phyloP scores from a whole-genome alignment of 331 rosid genomes.

The Acacia pycnantha region DNA sequence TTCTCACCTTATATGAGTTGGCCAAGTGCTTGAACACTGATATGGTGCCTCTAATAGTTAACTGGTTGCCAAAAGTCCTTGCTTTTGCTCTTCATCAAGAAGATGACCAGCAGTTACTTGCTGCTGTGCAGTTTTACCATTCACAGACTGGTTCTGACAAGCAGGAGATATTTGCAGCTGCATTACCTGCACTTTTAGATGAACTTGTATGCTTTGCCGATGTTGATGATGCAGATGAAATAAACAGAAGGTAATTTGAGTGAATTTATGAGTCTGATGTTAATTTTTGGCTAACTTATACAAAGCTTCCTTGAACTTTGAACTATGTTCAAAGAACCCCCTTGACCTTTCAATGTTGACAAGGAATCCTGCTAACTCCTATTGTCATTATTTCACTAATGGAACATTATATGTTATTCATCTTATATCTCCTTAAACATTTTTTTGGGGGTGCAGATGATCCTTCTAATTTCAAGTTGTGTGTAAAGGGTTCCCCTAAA shows the following conservation, averaged over 20 bases:
- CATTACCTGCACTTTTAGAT: slow-evolving; percentile 81
- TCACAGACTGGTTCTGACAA: slow-evolving; percentile 65
- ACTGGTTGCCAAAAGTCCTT: slow-evolving; percentile 92
- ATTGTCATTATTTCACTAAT: background rate
- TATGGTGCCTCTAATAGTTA: slow-evolving; percentile 56
- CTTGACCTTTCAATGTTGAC: background rate
- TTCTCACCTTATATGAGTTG: slow-evolving; percentile 65
- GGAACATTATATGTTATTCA: background rate
- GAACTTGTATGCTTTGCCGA: slow-evolving; percentile 91
- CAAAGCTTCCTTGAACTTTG: background rate
- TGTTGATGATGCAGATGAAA: slow-evolving; percentile 72
- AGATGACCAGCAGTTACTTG: slow-evolving; percentile 58
- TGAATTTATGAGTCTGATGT: slow-evolving; percentile 18
- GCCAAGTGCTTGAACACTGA: slow-evolving; percentile 74
- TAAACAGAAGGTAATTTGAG: slow-evolving; percentile 63
- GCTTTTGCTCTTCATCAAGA: slow-evolving; percentile 82
- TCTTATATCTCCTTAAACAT: background rate
- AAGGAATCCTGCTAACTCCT: background rate
- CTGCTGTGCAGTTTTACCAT: slow-evolving; percentile 83
- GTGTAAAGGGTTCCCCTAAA: background rate
- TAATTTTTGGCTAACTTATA: background rate
- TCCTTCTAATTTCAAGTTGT: background rate
- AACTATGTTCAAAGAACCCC: background rate
- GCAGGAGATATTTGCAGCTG: slow-evolving; percentile 83
- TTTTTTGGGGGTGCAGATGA: background rate